These are phyloP conservation scores for Fusarium bulbicola DNA, from an alignment of 2,329 filamentous ascomycete species.

Conservation along the genomic window DNA sequence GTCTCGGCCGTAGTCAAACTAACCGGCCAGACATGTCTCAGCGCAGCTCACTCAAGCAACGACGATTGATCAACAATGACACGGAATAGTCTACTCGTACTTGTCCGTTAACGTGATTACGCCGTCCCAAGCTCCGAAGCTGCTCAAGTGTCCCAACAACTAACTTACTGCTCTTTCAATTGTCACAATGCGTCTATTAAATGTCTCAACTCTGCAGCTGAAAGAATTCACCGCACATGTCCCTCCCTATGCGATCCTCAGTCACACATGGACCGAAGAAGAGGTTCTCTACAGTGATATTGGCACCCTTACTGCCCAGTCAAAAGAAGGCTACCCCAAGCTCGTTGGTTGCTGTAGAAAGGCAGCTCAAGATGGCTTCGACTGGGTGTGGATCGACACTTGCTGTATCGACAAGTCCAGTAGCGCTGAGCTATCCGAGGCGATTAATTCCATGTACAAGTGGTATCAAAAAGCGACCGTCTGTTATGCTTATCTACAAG, in stretches of 20 bases:
- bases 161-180: neutral
- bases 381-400: slow-evolving; percentile 13
- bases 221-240: slow-evolving; percentile 2
- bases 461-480: slow-evolving; percentile 9
- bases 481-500: slow-evolving; percentile 17
- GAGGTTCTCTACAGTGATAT: slow-evolving; percentile 9
- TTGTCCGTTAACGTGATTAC: neutral
- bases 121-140: neutral
- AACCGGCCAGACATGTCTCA: neutral
- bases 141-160: neutral
- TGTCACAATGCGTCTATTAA: slow-evolving; percentile 1
- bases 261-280: slow-evolving; percentile 14
- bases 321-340: slow-evolving; percentile 6
- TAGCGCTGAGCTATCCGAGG: slow-evolving; percentile 15
- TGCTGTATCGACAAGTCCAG: slow-evolving; percentile 27
- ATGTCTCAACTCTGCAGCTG: slow-evolving; percentile 5
- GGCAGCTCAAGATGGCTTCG: slow-evolving; percentile 10
- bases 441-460: slow-evolving; percentile 17
- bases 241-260: slow-evolving; percentile 14
- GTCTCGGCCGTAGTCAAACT: neutral
- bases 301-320: neutral
- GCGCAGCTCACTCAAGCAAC: no score
- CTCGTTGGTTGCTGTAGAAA: neutral
- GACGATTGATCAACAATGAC: neutral
- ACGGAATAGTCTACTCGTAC: neutral